A percentile compares a stretch with the other conserved stretches of the same genome.
Conservation (phyloP, 1,284 basidiomycete species). For the Melanopsichium pennsylvanicum region DNA sequence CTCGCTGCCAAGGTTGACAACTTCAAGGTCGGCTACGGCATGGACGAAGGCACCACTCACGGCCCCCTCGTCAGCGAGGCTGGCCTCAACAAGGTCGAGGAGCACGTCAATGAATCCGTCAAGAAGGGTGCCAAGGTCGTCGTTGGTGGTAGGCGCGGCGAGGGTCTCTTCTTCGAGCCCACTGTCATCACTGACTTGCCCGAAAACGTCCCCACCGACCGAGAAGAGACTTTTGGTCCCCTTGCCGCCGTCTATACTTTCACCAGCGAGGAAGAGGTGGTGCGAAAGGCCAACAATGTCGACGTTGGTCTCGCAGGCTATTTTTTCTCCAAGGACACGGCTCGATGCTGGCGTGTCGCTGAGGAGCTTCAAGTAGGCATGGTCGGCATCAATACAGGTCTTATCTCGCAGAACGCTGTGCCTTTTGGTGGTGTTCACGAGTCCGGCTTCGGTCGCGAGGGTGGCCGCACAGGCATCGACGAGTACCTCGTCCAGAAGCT, state of each 20-base stretch:
- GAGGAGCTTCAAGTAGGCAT: constrained; percentile 95
- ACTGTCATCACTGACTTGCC: constrained; percentile 91
- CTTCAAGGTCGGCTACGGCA: constrained; percentile 90
- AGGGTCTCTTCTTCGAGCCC: constrained; percentile 80
- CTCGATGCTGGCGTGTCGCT: constrained; percentile 94
- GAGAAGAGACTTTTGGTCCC: constrained; percentile 64
- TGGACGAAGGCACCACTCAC: constrained; percentile 79
- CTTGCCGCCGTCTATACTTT: constrained; percentile 75
- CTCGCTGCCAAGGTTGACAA: constrained; percentile 82
- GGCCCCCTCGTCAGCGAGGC: constrained; percentile 90
- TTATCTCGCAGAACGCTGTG: constrained; percentile 59
- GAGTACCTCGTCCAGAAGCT: constrained; percentile 71
- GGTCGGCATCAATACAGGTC: constrained; percentile 74
- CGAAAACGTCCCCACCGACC: constrained; percentile 68
- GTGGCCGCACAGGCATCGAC: constrained; percentile 78
- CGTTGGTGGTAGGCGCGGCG: constrained; percentile 78
- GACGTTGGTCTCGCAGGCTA: constrained; percentile 80
- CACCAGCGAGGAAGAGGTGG: constrained; percentile 88
- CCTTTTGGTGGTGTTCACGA: constrained; percentile 90
- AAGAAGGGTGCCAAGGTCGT: constrained; percentile 84
- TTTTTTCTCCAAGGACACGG: constrained; percentile 74
- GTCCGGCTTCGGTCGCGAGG: constrained; percentile 71
- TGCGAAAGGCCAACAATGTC: constrained; percentile 83
- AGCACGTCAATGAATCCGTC: constrained; percentile 86
- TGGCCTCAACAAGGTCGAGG: constrained; percentile 84